These are phyloP conservation scores for Prunus yedoensis DNA, from an alignment of 331 rosid genomes.

Conservation along the genomic window DNA sequence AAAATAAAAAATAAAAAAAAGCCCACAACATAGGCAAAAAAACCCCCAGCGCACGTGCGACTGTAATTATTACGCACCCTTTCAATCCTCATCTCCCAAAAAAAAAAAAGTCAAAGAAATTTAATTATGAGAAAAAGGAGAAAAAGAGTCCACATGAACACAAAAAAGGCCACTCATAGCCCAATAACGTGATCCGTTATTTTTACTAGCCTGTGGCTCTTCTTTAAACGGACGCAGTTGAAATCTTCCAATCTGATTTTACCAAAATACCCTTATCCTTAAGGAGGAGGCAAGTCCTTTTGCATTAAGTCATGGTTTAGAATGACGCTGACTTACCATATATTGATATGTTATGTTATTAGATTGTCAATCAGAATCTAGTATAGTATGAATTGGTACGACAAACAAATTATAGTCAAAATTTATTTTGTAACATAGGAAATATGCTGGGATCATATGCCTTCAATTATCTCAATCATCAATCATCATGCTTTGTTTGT, in stretches of 20 bases:
- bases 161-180: conserved; percentile 32
- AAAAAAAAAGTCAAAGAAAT: conserved; percentile 22
- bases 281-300: no score
- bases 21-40: not conserved
- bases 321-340: no score
- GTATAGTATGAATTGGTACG: not conserved
- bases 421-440: no score
- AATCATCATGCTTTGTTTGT: not conserved
- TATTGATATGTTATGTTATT: not conserved
- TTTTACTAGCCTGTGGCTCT: conserved; percentile 27
- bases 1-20: not conserved
- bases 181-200: conserved; percentile 78
- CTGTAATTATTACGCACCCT: conserved; percentile 53
- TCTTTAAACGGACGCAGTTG: conserved; percentile 34
- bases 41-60: conserved; percentile 66
- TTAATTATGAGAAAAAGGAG: conserved; percentile 18
- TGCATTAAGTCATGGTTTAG: no score
- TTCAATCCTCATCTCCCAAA: conserved; percentile 19
- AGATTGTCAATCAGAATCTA: not conserved
- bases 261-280: conserved; percentile 27
- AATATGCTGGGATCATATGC: no score
- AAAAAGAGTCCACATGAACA: conserved; percentile 23
- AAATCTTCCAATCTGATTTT: not conserved
- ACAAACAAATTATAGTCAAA: no score
- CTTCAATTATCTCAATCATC: no score